Evolutionary conservation across 2,329 filamentous ascomycete species (phyloP).

Genomic region (Teratosphaeria epicoccoides): DNA sequence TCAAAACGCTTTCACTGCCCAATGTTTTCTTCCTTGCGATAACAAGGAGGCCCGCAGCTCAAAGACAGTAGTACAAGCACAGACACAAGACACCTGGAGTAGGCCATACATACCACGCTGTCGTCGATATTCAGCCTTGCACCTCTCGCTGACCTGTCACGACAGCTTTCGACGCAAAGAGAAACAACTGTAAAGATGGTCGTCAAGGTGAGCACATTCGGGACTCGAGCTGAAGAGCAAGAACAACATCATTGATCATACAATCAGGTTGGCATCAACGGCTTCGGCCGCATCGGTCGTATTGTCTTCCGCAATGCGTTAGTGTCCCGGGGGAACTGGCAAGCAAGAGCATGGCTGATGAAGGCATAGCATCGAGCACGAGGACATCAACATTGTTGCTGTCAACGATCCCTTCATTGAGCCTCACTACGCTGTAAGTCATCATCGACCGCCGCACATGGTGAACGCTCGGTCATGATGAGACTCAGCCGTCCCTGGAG

Average conservation of each 20-base stretch:
- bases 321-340: conserved; percentile 28
- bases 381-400: conserved; percentile 82
- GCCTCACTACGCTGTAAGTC: conserved; percentile 83
- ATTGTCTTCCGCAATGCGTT: conserved; percentile 98
- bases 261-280: conserved; percentile 91
- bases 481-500: neutral
- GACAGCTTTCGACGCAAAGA: neutral
- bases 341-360: conserved; percentile 6
- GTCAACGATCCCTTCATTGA: conserved; percentile 99
- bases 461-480: neutral
- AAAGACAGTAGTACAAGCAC: neutral
- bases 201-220: conserved; percentile 6
- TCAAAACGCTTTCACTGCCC: neutral
- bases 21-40: neutral
- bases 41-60: neutral
- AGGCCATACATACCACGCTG: neutral
- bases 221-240: neutral
- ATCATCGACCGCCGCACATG: neutral
- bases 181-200: conserved; percentile 4
- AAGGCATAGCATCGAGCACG: conserved; percentile 59
- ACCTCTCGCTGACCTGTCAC: neutral
- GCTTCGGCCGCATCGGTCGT: conserved; percentile 98
- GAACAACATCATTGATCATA: neutral
- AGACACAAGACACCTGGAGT: neutral
- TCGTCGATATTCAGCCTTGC: neutral